Evolutionary conservation across 2,329 filamentous ascomycete species (phyloP).

Genomic region (Trichoderma asperellum): DNA sequence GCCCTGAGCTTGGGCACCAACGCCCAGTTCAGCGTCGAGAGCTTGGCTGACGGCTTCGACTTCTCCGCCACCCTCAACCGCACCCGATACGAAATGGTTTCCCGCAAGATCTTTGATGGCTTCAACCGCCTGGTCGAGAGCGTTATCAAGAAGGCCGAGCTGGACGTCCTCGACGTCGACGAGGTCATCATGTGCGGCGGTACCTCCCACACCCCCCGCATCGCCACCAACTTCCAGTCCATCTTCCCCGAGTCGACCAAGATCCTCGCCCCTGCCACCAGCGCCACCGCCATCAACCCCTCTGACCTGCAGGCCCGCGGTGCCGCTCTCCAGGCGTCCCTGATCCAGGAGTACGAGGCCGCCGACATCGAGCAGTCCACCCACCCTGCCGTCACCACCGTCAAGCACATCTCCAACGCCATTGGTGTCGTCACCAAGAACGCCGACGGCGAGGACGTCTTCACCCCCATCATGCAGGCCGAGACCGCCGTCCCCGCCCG

Average conservation of each 20-base stretch:
- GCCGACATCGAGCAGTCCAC: conserved; percentile 95
- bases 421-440: conserved; percentile 79
- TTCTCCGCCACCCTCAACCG: conserved; percentile 92
- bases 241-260: conserved; percentile 81
- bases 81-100: conserved; percentile 87
- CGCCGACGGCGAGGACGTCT: conserved; percentile 65
- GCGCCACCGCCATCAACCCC: conserved; percentile 80
- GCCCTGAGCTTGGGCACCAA: conserved; percentile 85
- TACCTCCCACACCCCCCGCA: conserved; percentile 89
- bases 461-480: conserved; percentile 78
- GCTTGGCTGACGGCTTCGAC: conserved; percentile 84
- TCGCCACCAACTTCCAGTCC: conserved; percentile 76
- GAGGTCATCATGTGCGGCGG: conserved; percentile 94
- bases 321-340: conserved; percentile 90
- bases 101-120: conserved; percentile 81
- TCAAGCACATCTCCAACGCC: conserved; percentile 85
- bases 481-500: conserved; percentile 91
- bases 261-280: conserved; percentile 83
- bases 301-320: conserved; percentile 87
- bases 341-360: conserved; percentile 92
- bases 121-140: conserved; percentile 85
- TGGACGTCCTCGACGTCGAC: conserved; percentile 91
- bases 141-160: conserved; percentile 85
- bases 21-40: conserved; percentile 91
- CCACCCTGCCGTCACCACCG: conserved; percentile 91